phyloP scores from a whole-genome alignment of 257 asterid species.

The Forsythia suspensa region DNA sequence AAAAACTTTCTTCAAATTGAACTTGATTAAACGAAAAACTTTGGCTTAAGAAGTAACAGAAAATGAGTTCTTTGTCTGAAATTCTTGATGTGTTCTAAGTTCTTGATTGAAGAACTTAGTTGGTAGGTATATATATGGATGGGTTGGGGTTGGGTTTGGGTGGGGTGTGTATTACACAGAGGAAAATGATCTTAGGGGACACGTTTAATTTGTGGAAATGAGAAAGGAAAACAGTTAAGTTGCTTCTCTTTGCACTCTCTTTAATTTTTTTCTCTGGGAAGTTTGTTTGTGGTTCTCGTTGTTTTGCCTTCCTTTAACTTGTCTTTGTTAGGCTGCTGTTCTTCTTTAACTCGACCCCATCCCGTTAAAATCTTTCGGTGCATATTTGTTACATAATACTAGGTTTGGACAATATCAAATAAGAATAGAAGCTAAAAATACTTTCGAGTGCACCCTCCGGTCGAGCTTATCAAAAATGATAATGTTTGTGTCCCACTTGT shows the following conservation, averaged over 20 bases:
- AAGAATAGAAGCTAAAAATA: too few relatives aligned
- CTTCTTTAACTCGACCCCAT: background rate
- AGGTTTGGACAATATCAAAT: too few relatives aligned
- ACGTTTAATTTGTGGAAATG: background rate
- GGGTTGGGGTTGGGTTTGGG: background rate
- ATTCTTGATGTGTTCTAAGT: background rate
- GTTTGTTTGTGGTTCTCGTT: background rate
- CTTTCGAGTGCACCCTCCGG: too few relatives aligned
- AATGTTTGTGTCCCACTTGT: too few relatives aligned
- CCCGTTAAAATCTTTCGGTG: background rate
- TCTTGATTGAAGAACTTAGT: background rate
- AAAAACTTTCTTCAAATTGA: background rate
- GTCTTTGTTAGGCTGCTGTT: background rate
- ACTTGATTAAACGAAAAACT: background rate
- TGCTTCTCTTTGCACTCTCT: background rate
- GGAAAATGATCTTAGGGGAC: background rate
- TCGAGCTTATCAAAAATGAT: too few relatives aligned
- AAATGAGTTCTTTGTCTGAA: background rate
- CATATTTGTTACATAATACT: too few relatives aligned
- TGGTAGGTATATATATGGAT: background rate
- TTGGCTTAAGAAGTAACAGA: background rate
- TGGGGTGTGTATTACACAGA: background rate
- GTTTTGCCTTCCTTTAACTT: background rate
- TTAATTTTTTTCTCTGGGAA: background rate
- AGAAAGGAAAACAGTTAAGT: background rate